Percentiles rank a stretch among this genome's conserved stretches.
phyloP scores from a whole-genome alignment of 2,329 filamentous ascomycete species.

The Penicillium sp. region DNA sequence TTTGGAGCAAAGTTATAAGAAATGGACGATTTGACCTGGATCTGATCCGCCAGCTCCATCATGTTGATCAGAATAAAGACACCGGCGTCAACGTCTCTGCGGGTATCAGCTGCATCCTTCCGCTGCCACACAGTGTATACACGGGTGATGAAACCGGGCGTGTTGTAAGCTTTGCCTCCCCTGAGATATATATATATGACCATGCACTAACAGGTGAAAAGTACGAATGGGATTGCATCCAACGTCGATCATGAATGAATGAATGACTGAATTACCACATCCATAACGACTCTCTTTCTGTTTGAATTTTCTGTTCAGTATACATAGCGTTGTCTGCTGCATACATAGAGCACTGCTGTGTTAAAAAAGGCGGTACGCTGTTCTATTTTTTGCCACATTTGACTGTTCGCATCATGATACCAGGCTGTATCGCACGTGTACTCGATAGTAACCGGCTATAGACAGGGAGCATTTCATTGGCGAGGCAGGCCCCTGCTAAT shows the following conservation, averaged over 20 bases:
- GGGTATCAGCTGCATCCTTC: constrained; percentile 79
- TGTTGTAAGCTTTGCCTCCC: constrained; percentile 61
- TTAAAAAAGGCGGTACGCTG: neutral
- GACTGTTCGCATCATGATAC: neutral
- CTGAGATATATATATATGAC: neutral
- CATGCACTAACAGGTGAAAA: constrained; percentile 26
- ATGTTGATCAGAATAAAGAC: constrained; percentile 66
- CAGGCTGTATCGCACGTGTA: neutral
- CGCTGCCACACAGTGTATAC: constrained; percentile 79
- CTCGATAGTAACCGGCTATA: neutral
- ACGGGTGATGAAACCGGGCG: constrained; percentile 90
- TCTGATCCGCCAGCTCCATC: constrained; percentile 76
- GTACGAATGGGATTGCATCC: constrained; percentile 58
- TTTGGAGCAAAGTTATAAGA: constrained; percentile 56
- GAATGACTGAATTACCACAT: neutral
- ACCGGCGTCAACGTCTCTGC: constrained; percentile 54
- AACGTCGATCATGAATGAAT: constrained; percentile 36
- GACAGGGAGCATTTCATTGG: neutral
- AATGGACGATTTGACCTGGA: constrained; percentile 70
- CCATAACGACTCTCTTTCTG: neutral
- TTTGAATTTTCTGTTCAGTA: neutral
- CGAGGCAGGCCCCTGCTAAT: neutral
- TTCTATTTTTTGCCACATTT: neutral
- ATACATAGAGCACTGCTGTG: neutral
- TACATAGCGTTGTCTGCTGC: neutral